These are phyloP conservation scores for Fusarium denticulatum DNA, from an alignment of 2,329 filamentous ascomycete species.

Conservation along the genomic window DNA sequence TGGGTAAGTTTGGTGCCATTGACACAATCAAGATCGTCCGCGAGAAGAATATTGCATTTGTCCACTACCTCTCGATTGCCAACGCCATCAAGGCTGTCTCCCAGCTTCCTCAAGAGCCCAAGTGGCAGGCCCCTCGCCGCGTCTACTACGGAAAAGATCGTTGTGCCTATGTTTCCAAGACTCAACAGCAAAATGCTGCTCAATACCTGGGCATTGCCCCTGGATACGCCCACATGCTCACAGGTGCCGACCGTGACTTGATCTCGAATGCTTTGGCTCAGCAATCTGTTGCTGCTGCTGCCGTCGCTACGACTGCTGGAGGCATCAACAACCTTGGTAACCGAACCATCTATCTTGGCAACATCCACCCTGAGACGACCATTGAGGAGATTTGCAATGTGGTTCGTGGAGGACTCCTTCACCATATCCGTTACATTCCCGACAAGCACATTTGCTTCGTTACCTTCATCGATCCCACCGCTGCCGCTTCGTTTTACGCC, in stretches of 20 bases:
- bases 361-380: constrained; percentile 98
- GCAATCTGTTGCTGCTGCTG: constrained; percentile 95
- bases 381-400: constrained; percentile 99
- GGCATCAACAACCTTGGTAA: constrained; percentile 98
- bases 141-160: constrained; percentile 99
- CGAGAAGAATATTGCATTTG: constrained; percentile 97
- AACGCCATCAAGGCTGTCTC: constrained; percentile 98
- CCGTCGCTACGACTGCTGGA: constrained; percentile 94
- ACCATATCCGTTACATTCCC: constrained; percentile 98
- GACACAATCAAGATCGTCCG: constrained; percentile 98
- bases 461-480: constrained; percentile 98
- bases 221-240: constrained; percentile 95
- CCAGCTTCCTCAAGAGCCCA: constrained; percentile 93
- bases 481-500: constrained; percentile 96
- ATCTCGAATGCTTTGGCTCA: constrained; percentile 97
- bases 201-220: constrained; percentile 98
- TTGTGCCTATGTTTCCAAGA: constrained; percentile 98
- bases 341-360: constrained; percentile 96
- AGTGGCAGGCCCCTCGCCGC: constrained; percentile 94
- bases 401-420: constrained; percentile 91
- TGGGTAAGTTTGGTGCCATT: constrained; percentile 95
- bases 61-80: constrained; percentile 96
- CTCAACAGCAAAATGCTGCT: constrained; percentile 97
- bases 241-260: constrained; percentile 93
- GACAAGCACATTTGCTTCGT: constrained; percentile 99